Base-by-base conservation (phyloP, 2,329 filamentous ascomycete genomes). In the Stachybotrys elegans region DNA sequence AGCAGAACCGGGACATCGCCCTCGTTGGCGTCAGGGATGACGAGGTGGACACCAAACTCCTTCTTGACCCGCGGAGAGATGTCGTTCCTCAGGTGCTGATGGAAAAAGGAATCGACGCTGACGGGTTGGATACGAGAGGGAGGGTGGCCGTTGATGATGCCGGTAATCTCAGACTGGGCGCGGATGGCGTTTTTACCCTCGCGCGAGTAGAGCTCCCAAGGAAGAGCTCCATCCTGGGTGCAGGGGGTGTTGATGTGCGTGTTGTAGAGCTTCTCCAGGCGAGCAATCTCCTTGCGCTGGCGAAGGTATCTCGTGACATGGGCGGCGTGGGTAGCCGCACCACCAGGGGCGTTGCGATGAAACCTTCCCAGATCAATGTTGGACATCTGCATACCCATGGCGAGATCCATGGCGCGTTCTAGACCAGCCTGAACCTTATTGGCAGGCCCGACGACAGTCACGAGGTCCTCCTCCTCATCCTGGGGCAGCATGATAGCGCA, bases 271-370 rank as follows among this genome's bases (percentile, higher is more conserved):
- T 78, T 80, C 70, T 96, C 90, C 13, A 98, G 75, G 42, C 89
- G 82, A 54, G 88, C 81, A 55, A 97, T 84, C 54, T 92, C 87
- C 55, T 83, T 79, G 37, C 88, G 85, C 57, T 93, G 81, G 44
- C 84, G 84, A 42, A 97, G 76, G 66, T 98, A 98, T 43, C 88
- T 83, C 2, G 91, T 93, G 45, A 98, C 73, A 54, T 92, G 86
- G 48, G 85, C 83, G 12, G 91, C 92, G 61, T 98, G 92, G 8
- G 76, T 73, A 43, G 87, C 81, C 11, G 87, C 81, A 42, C 88
- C 87, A 44, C 77, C 75, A 23, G 86, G 81, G 14, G 85, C 84
- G 57, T 80, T 84, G 43, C 79, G 79, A 63, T 95, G 88, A 62
- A 90, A 85, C 41, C 84, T 81, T 23, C 85, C 82, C 54, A 95